A percentile compares a stretch with the other conserved stretches of the same genome.
These are phyloP conservation scores for Scedosporium dehoogii DNA, from an alignment of 2,329 filamentous ascomycete species.

Conservation along the genomic window DNA sequence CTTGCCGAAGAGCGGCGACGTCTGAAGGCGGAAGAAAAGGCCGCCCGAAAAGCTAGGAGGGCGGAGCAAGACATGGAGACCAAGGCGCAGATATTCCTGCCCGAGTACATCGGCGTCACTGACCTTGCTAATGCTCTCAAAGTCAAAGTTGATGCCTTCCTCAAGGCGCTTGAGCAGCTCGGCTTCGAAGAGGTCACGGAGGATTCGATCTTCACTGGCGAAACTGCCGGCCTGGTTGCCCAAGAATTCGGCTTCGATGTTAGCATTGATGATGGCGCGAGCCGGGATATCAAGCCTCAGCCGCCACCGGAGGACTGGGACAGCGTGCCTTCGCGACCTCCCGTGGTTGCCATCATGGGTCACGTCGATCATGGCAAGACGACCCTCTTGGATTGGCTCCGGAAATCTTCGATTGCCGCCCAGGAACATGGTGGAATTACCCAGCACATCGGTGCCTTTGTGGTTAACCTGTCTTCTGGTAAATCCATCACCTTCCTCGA, in stretches of 20 bases:
- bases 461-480: slow-evolving; percentile 74
- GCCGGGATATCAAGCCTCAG: slow-evolving; percentile 61
- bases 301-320: slow-evolving; percentile 60
- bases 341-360: slow-evolving; percentile 98
- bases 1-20: slow-evolving; percentile 28
- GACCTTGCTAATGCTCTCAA: slow-evolving; percentile 69
- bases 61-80: slow-evolving; percentile 31
- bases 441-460: slow-evolving; percentile 96
- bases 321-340: slow-evolving; percentile 63
- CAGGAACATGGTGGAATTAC: slow-evolving; percentile 95
- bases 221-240: slow-evolving; percentile 82
- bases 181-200: slow-evolving; percentile 79
- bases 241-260: slow-evolving; percentile 91
- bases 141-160: slow-evolving; percentile 60
- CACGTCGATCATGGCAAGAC: slow-evolving; percentile 99
- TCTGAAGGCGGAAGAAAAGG: slow-evolving; percentile 25
- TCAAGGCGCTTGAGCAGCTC: slow-evolving; percentile 67
- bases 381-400: slow-evolving; percentile 84
- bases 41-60: not conserved
- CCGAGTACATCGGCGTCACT: slow-evolving; percentile 84
- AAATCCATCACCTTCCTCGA: slow-evolving; percentile 94
- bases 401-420: slow-evolving; percentile 84
- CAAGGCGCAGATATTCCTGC: slow-evolving; percentile 59
- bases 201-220: slow-evolving; percentile 80
- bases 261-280: slow-evolving; percentile 56